phyloP scores from a whole-genome alignment of 1,139 yeast genomes.

The Geotrichum aggregatum region DNA sequence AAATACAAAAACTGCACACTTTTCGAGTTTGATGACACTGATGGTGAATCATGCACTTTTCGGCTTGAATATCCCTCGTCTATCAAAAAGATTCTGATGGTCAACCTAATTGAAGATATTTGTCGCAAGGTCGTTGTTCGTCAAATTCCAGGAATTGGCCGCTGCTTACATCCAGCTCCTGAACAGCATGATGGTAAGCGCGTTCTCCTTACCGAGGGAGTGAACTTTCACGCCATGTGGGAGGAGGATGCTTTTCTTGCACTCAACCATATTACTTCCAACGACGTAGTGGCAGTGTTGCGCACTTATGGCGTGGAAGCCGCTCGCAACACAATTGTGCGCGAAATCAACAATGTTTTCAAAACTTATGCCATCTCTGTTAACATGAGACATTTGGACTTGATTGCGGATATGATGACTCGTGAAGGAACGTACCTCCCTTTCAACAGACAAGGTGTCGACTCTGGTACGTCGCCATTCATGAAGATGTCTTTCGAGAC shows the following conservation, averaged over 20 bases:
- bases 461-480: constrained; percentile 89
- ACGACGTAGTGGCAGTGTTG: constrained; percentile 88
- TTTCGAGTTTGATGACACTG: constrained; percentile 83
- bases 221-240: constrained; percentile 97
- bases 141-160: constrained; percentile 84
- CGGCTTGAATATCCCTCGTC: constrained; percentile 78
- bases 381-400: constrained; percentile 87
- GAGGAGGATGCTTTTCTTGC: constrained; percentile 89
- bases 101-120: constrained; percentile 87
- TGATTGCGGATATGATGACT: constrained; percentile 98
- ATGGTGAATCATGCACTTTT: constrained; percentile 92
- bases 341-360: constrained; percentile 93
- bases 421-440: constrained; percentile 96
- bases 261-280: constrained; percentile 81
- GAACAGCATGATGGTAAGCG: constrained; percentile 54
- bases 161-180: constrained; percentile 83
- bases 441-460: constrained; percentile 97
- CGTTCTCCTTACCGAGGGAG: constrained; percentile 92
- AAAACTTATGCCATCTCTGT: constrained; percentile 94
- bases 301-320: constrained; percentile 97
- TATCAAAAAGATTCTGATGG: constrained; percentile 93
- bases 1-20: constrained; percentile 67
- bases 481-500: constrained; percentile 99
- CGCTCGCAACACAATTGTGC: constrained; percentile 93
- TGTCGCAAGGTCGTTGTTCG: constrained; percentile 90